Base-by-base conservation (phyloP, 345 rosid species). In the Acer saccharum region DNA sequence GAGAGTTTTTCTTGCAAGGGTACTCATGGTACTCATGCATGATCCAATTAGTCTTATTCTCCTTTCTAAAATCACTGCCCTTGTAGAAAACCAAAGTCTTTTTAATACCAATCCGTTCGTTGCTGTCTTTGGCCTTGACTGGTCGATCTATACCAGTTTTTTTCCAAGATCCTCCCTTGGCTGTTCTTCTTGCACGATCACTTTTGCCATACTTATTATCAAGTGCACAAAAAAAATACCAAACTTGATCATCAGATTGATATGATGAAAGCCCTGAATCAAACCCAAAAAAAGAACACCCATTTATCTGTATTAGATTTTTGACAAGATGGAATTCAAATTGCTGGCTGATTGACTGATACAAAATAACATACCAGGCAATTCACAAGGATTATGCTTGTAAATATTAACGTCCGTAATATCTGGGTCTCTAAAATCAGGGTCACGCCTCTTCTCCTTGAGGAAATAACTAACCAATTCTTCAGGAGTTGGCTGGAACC, bases 121-220 rank as follows among this genome's bases (percentile, higher is more conserved):
- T 27, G 14, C 84, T 39, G 46, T 54, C 52, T 57, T 21, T 77
- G 20, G 50, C 79, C 27, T 62, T 73, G 75, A 87, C 72, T 25
- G 23, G 1, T 2, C 86, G 81, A 68, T 62, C 64, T 12, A n/a
- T 66, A 10, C 92, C 90, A 0, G 90, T 84, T n/a, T 71, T 5
- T 80, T 89, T 87, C 90, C 90, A 89, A 27, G 6, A 78, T 5
- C 92, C 90, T n/a, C 12, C 3, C 39, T 13, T 21, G 8, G 88
- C 82, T 1, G 50, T 79, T 73, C 92, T 80, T 63, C 75, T 78
- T 14, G 41, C 57, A 13, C 50, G 70, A 4, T 55, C 74, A 41
- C 81, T 72, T 10, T 80, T 81, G 48, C 5, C 2, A 6, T 69
- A 17, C 10, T 73, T 76, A 21, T 64, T 61, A 20, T 76, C 73